A percentile compares a stretch with the other conserved stretches of the same genome.
phyloP scores from a whole-genome alignment of 352 stramenopile genomes.

The Discostella stelligera region DNA sequence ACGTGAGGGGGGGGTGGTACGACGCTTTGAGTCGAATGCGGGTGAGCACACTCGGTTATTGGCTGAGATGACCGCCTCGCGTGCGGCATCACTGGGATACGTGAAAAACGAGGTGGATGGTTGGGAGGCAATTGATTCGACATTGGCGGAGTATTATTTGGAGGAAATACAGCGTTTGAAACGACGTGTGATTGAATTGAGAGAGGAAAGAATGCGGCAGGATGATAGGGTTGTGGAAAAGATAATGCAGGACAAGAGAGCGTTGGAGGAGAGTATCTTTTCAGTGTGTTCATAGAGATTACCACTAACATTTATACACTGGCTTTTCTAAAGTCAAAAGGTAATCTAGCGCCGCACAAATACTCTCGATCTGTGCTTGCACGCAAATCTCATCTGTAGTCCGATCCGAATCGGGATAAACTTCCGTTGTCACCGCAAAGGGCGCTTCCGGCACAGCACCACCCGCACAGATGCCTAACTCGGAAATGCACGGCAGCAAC shows the following conservation, averaged over 20 bases:
- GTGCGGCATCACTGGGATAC: conserved; percentile 36
- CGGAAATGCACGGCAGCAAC: conserved; percentile 1
- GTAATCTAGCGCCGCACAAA: conserved; percentile 44
- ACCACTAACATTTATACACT: no score
- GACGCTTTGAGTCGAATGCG: conserved; percentile 33
- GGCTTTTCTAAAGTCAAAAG: neutral
- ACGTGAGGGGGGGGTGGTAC: conserved; percentile 37
- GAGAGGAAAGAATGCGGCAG: conserved; percentile 20
- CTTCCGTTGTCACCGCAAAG: conserved; percentile 45
- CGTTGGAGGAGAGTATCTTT: conserved; percentile 36
- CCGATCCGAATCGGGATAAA: conserved; percentile 49
- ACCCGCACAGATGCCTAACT: conserved; percentile 47
- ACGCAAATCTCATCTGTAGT: conserved; percentile 40
- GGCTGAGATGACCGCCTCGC: conserved; percentile 21
- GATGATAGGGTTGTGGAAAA: conserved; percentile 40
- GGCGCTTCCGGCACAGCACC: conserved; percentile 21
- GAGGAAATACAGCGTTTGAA: conserved; percentile 43
- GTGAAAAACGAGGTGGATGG: conserved; percentile 31
- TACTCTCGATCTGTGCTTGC: conserved; percentile 35
- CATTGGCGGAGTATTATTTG: conserved; percentile 32
- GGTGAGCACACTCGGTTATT: conserved; percentile 28
- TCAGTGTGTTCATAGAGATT: conserved; percentile 14
- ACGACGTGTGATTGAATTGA: conserved; percentile 10
- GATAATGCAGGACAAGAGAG: conserved; percentile 24
- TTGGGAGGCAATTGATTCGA: conserved; percentile 32